Evolutionary conservation across 352 stramenopile species (phyloP), one percentile per base, ranked within the genome.

Genomic region (Globisporangium cylindrosporum): DNA sequence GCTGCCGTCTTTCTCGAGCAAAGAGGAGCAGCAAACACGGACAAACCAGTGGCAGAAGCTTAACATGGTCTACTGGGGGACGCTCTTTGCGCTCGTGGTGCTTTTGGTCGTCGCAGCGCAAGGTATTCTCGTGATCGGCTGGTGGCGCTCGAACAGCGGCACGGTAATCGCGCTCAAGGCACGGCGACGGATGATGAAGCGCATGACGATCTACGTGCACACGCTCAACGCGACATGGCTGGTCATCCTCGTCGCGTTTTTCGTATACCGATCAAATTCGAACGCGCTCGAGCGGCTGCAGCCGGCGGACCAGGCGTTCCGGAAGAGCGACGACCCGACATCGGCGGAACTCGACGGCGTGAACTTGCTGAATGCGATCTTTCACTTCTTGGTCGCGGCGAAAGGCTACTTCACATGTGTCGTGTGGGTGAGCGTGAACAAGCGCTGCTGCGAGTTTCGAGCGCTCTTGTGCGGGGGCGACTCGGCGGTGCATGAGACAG

Each of bases 61-160:
- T 32, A 90, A 89, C 24, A 68, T 89, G 64, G 71, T 72, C 18
- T 92, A 80, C 54, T 92, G 81, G 81, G 81, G 81, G 0, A 36
- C 81, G n/a, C 66, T 89, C 9, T 77, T 90, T 12, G 74, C 74
- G 1, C 73, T 90, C 8, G 77, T 91, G 7, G 82, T 90, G 56
- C 32, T 90, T 3, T 59, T 92, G 9, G 81, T 92, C 1, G 74
- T 92, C 24, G 73, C 81, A 1, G 82, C 81, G 2, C 82, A 90
- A 48, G 54, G 80, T 18, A 83, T 84, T 34, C 78, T 92, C n/a
- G 73, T 86, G 1, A 64, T 92, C 22, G 81, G 82, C 22, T 92
- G 82, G 82, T 92, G 82, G 82, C 73, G 84, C 53, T 90, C 84
- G n/a, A 92, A 88, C 60, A 90, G 82, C 67, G 84, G 84, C 36